Evolutionary conservation across 306 rosid species (phyloP).

Genomic region (Herpetospermum pedunculosum): DNA sequence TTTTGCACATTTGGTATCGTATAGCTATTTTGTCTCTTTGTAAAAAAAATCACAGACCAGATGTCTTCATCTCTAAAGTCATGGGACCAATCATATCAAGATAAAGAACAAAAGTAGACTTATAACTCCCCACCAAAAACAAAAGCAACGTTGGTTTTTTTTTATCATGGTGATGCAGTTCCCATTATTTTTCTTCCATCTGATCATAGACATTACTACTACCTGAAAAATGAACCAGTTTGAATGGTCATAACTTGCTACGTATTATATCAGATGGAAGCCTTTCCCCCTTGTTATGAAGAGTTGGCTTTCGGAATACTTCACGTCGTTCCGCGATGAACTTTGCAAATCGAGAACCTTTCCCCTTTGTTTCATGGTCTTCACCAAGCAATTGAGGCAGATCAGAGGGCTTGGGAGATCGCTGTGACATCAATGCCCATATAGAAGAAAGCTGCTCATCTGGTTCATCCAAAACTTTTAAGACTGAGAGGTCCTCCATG

Average conservation of each 20-base stretch:
- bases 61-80: neutral
- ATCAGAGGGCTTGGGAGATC: slow-evolving; percentile 41
- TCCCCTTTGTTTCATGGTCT: slow-evolving; percentile 29
- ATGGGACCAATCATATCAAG: neutral
- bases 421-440: slow-evolving; percentile 79
- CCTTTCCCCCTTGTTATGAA: slow-evolving; percentile 24
- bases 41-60: neutral
- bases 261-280: slow-evolving; percentile 25
- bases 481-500: slow-evolving; percentile 46
- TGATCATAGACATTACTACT: neutral
- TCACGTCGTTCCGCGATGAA: slow-evolving; percentile 64
- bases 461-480: slow-evolving; percentile 54
- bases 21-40: neutral
- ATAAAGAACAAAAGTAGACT: neutral
- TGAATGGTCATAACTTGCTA: slow-evolving; percentile 55
- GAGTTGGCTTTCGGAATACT: slow-evolving; percentile 28
- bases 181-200: neutral
- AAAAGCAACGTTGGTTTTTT: neutral
- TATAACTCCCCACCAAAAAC: neutral
- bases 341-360: slow-evolving; percentile 73
- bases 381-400: slow-evolving; percentile 27
- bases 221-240: neutral
- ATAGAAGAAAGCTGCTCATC: slow-evolving; percentile 52
- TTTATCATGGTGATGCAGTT: neutral
- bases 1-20: neutral